Evolutionary conservation across 2,329 filamentous ascomycete genomes (phyloP).

Genomic region (Cercospora janseana): DNA sequence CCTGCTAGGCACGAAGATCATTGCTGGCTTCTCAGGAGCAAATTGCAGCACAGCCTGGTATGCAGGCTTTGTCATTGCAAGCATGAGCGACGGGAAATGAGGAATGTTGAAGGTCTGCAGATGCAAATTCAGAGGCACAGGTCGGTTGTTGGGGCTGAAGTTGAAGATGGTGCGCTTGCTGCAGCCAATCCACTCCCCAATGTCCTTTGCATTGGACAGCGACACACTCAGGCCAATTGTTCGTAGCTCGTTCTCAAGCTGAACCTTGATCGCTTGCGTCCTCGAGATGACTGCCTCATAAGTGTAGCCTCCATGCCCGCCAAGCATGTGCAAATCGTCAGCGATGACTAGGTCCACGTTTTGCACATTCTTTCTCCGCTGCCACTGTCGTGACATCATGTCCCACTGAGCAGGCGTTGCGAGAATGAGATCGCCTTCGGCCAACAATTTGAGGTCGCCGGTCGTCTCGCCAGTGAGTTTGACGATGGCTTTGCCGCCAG

Average conservation of each 20-base stretch:
- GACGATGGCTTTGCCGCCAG: conserved; percentile 83
- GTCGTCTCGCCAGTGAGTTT: conserved; percentile 93
- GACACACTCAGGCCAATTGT: conserved; percentile 90
- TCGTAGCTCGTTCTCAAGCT: conserved; percentile 79
- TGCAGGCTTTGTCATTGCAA: conserved; percentile 94
- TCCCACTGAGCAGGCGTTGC: conserved; percentile 96
- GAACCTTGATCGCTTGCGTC: conserved; percentile 92
- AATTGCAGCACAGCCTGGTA: conserved; percentile 86
- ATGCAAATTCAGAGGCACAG: conserved; percentile 86
- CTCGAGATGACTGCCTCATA: conserved; percentile 97
- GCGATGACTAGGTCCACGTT: conserved; percentile 88
- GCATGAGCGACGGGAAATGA: conserved; percentile 96
- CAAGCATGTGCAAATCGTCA: conserved; percentile 91
- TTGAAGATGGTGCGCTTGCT: conserved; percentile 99
- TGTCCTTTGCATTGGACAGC: conserved; percentile 84
- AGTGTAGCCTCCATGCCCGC: conserved; percentile 78
- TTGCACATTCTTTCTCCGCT: conserved; percentile 91
- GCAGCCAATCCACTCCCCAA: conserved; percentile 97
- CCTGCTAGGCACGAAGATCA: conserved; percentile 87
- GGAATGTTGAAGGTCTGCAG: conserved; percentile 94
- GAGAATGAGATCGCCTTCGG: conserved; percentile 82
- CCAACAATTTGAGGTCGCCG: conserved; percentile 83
- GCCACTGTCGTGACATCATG: conserved; percentile 92
- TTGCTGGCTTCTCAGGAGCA: conserved; percentile 79
- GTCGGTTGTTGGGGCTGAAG: conserved; percentile 88